These are phyloP conservation scores for Dactylonectria estremocensis DNA, from an alignment of 2,329 filamentous ascomycete species.

Conservation along the genomic window DNA sequence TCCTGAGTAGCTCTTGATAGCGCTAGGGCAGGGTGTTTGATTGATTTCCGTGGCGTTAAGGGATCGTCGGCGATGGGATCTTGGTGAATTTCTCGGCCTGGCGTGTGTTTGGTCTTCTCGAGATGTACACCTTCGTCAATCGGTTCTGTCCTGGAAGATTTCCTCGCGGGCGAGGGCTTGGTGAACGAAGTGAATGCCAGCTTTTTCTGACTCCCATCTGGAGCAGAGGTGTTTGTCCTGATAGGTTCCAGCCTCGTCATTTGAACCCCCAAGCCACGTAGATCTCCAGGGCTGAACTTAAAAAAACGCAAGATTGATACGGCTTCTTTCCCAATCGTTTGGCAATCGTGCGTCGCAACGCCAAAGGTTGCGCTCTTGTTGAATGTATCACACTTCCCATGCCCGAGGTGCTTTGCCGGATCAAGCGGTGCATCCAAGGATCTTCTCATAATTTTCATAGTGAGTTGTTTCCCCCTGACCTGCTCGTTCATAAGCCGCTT, in stretches of 20 bases:
- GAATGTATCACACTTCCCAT: slow-evolving; percentile 94
- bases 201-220: slow-evolving; percentile 83
- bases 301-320: slow-evolving; percentile 87
- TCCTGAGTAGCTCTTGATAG: slow-evolving; percentile 64
- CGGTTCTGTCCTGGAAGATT: slow-evolving; percentile 59
- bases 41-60: slow-evolving; percentile 67
- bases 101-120: slow-evolving; percentile 51
- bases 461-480: slow-evolving; percentile 90
- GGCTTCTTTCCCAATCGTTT: slow-evolving; percentile 83
- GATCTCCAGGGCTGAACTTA: slow-evolving; percentile 88
- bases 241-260: slow-evolving; percentile 92
- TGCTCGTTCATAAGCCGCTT: slow-evolving; percentile 85
- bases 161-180: slow-evolving; percentile 57
- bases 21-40: slow-evolving; percentile 67
- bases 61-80: slow-evolving; percentile 72
- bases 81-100: slow-evolving; percentile 50
- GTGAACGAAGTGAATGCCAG: slow-evolving; percentile 78
- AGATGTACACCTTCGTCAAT: slow-evolving; percentile 66
- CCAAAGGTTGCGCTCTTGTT: slow-evolving; percentile 90
- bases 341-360: slow-evolving; percentile 83
- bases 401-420: slow-evolving; percentile 92
- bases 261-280: slow-evolving; percentile 93
- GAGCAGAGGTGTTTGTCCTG: slow-evolving; percentile 69
- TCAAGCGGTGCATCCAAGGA: slow-evolving; percentile 90
- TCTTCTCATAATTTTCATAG: slow-evolving; percentile 94